Conservation (phyloP, 2,329 filamentous ascomycete species). For the Rhynchosporium agropyri region DNA sequence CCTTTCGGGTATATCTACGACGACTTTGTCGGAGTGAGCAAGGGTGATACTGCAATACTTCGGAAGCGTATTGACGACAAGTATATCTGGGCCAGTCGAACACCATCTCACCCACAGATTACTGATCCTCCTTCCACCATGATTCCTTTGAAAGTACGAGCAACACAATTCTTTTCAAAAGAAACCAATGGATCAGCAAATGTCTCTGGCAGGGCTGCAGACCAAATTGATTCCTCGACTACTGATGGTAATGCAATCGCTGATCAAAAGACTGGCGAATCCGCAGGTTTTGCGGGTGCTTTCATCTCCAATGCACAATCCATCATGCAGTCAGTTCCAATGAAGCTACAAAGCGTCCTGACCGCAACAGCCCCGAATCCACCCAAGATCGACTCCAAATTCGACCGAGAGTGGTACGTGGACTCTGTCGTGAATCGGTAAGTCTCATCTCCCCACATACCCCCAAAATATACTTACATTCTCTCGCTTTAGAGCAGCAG, state of each 20-base stretch:
- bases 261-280: constrained; percentile 11
- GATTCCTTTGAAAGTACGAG: constrained; percentile 11
- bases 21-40: constrained; percentile 8
- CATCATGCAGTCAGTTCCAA: constrained; percentile 5
- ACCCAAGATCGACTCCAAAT: constrained; percentile 18
- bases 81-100: constrained; percentile 16
- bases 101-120: constrained; percentile 1
- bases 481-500: constrained; percentile 7
- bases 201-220: constrained; percentile 3
- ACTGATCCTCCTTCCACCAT: constrained; percentile 15
- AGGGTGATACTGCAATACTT: constrained; percentile 1
- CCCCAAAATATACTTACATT: constrained; percentile 7
- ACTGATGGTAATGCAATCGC: constrained; percentile 6
- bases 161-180: constrained; percentile 13
- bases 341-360: constrained; percentile 8
- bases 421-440: constrained; percentile 18
- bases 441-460: constrained; percentile 9
- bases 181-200: constrained; percentile 12
- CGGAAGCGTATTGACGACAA: constrained; percentile 14
- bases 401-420: constrained; percentile 17
- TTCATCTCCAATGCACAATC: constrained; percentile 10
- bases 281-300: constrained; percentile 5
- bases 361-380: constrained; percentile 1
- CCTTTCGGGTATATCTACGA: constrained; percentile 10
- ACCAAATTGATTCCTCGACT: constrained; percentile 9